Evolutionary conservation across 176 grass and related monocot species (phyloP).

Genomic region (Zizania latifolia): DNA sequence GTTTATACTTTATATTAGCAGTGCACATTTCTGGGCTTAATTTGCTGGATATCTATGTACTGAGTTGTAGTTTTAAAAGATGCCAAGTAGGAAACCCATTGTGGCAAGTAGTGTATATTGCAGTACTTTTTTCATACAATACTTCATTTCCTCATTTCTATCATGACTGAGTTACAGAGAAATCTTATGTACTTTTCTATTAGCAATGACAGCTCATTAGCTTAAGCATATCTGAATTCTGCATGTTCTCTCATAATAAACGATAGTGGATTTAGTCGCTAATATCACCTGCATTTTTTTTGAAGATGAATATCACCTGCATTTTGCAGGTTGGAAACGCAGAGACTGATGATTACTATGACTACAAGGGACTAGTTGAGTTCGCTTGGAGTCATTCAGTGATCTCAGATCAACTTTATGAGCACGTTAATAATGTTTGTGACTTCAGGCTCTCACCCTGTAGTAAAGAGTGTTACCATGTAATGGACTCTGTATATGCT

Average conservation of each 20-base stretch:
- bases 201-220: too few species aligned
- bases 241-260: not conserved
- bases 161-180: too few species aligned
- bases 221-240: not conserved
- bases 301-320: too few species aligned
- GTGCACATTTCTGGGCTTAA: not conserved
- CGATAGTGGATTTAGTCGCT: not conserved
- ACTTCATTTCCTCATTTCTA: not conserved
- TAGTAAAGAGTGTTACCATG: conserved; percentile 39
- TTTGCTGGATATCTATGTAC: not conserved
- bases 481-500: conserved; percentile 41
- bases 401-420: conserved; percentile 75
- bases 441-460: conserved; percentile 51
- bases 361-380: conserved; percentile 57
- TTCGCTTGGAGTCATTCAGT: conserved; percentile 84
- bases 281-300: too few species aligned
- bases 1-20: too few species aligned
- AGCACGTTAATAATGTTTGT: conserved; percentile 45
- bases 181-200: too few species aligned
- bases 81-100: not conserved
- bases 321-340: conserved; percentile 68
- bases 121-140: not conserved
- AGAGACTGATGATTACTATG: conserved; percentile 64
- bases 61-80: not conserved
- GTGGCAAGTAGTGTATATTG: too few species aligned